phyloP scores from a whole-genome alignment of 2,329 filamentous ascomycete species.

The Ascochyta koolunga region DNA sequence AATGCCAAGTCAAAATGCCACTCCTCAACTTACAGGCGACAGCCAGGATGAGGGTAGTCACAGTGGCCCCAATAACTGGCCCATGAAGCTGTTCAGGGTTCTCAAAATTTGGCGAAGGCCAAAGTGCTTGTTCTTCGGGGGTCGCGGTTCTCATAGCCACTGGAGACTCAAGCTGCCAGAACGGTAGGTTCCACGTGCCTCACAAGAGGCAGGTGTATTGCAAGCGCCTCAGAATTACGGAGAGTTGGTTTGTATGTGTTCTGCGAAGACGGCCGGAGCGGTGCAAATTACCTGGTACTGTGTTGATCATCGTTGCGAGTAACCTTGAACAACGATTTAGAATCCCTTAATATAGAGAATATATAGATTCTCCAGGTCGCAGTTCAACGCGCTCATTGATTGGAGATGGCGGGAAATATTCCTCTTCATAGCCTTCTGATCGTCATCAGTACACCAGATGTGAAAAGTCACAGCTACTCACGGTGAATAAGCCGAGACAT shows the following conservation, averaged over 20 bases:
- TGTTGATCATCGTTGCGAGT: not conserved
- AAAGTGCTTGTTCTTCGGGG: constrained; percentile 17
- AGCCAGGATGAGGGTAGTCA: constrained; percentile 24
- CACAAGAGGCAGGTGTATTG: not conserved
- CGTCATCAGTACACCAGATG: not conserved
- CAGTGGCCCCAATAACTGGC: constrained; percentile 26
- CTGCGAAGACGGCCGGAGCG: not conserved
- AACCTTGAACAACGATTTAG: not conserved
- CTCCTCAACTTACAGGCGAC: constrained; percentile 20
- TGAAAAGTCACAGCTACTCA: not conserved
- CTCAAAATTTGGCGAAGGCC: constrained; percentile 35
- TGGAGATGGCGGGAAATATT: not conserved
- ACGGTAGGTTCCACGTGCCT: not conserved
- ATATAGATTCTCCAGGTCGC: not conserved
- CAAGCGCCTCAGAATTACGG: too few species aligned
- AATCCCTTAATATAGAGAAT: not conserved
- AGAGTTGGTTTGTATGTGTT: not conserved
- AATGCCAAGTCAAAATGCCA: not conserved
- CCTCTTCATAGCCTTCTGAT: not conserved
- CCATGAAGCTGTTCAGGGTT: constrained; percentile 28
- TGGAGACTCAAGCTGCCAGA: not conserved
- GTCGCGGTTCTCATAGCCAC: constrained; percentile 9
- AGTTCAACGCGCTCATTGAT: not conserved
- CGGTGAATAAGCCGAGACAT: not conserved
- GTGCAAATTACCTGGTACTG: not conserved